Percentiles rank a stretch among this genome's conserved stretches.
phyloP scores from a whole-genome alignment of 1,284 basidiomycete species.

The Apiotrichum gracile region DNA sequence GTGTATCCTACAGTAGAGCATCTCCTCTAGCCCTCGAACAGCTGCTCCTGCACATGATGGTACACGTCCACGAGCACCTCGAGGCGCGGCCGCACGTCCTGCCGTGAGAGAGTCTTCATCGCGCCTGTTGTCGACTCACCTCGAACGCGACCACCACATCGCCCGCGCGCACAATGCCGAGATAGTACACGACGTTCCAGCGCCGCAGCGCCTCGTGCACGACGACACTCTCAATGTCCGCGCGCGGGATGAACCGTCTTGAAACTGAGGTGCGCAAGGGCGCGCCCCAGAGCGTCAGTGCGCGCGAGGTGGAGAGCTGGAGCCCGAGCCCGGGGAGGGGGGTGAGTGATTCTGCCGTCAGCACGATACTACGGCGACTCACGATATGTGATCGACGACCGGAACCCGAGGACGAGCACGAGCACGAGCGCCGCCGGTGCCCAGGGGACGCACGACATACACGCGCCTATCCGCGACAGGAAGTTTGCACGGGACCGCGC shows the following conservation, averaged over 20 bases:
- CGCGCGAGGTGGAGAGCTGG: slow-evolving; percentile 53
- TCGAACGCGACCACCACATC: slow-evolving; percentile 29
- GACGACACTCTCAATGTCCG: slow-evolving; percentile 28
- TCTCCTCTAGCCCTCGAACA: slow-evolving; percentile 10
- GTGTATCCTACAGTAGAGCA: no score
- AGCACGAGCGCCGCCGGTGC: no score
- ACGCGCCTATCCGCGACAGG: no score
- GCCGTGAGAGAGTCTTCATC: not conserved
- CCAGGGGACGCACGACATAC: no score
- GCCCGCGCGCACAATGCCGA: slow-evolving; percentile 25
- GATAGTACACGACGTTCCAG: slow-evolving; percentile 35
- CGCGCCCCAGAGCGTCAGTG: slow-evolving; percentile 3
- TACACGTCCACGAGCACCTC: slow-evolving; percentile 33
- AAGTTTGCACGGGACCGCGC: no score
- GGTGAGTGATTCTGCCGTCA: slow-evolving; percentile 33
- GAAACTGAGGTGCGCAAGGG: slow-evolving; percentile 12
- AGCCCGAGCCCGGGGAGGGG: slow-evolving; percentile 56
- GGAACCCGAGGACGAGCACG: not conserved
- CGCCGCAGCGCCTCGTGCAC: slow-evolving; percentile 36
- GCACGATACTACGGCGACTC: not conserved
- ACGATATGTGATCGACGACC: not conserved
- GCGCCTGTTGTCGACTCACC: slow-evolving; percentile 18
- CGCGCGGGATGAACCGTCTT: slow-evolving; percentile 27
- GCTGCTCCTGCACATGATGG: slow-evolving; percentile 27
- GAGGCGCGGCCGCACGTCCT: slow-evolving; percentile 25